A percentile compares a stretch with the other conserved stretches of the same genome.
Evolutionary conservation across 768 basidiomycete species (phyloP).

Genomic region (Xerocomellus dryophilus): DNA sequence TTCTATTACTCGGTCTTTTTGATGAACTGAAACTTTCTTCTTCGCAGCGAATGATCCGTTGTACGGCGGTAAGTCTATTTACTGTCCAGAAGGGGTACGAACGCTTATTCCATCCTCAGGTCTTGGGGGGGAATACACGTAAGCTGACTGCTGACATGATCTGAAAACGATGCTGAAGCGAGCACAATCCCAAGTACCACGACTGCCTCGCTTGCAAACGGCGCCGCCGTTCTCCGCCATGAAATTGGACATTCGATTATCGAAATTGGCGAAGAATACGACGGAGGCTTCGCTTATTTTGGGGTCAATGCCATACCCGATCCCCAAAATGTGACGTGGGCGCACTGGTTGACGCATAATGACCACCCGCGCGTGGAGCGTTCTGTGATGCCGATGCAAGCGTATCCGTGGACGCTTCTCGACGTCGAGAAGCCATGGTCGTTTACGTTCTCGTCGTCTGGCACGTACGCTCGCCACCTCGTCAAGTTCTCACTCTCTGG

Average conservation of each 20-base stretch:
- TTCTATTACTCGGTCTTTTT: conserved; percentile 6
- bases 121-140: conserved; percentile 78
- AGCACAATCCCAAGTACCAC: conserved; percentile 48
- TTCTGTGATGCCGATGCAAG: conserved; percentile 71
- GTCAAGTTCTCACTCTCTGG: conserved; percentile 75
- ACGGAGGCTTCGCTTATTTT: conserved; percentile 71
- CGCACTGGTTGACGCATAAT: conserved; percentile 59
- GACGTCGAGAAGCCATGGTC: conserved; percentile 59
- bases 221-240: conserved; percentile 71
- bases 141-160: conserved; percentile 28
- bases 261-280: conserved; percentile 79
- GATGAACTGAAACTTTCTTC: conserved; percentile 2
- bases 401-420: conserved; percentile 73
- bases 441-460: conserved; percentile 60
- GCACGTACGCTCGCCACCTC: conserved; percentile 56
- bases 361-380: conserved; percentile 51
- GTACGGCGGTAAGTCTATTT: conserved; percentile 58
- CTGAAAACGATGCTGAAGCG: neutral
- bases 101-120: conserved; percentile 38
- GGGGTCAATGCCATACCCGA: conserved; percentile 61
- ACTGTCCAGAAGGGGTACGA: neutral
- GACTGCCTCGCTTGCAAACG: conserved; percentile 71
- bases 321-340: conserved; percentile 53
- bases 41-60: conserved; percentile 69
- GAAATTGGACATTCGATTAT: conserved; percentile 82